Conservation (phyloP, 208 protist species). For the Leishmania braziliensis region DNA sequence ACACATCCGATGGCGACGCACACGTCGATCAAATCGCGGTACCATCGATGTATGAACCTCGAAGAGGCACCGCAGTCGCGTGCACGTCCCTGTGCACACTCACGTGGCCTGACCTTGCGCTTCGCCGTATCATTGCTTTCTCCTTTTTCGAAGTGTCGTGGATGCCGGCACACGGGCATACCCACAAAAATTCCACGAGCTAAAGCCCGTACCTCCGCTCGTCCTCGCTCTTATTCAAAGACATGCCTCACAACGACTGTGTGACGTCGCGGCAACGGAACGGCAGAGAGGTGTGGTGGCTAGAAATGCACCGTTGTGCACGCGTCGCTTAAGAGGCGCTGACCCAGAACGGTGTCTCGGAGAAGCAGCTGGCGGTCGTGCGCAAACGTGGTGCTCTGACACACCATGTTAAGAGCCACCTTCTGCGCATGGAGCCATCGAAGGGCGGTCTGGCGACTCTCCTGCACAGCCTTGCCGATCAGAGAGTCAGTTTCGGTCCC, state of each 20-base stretch:
- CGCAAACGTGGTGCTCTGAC: conserved; percentile 14
- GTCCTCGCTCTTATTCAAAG: neutral
- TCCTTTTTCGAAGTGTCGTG: neutral
- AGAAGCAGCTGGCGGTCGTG: conserved; percentile 37
- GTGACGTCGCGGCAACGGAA: neutral
- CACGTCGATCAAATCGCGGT: neutral
- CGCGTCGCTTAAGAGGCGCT: conserved; percentile 28
- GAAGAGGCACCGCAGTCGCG: neutral
- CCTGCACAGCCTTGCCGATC: conserved; percentile 1
- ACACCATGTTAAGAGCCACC: conserved; percentile 25
- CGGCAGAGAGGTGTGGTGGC: neutral
- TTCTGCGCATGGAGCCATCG: conserved; percentile 28
- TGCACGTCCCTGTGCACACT: neutral
- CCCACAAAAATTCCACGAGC: neutral
- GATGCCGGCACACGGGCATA: neutral
- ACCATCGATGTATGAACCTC: neutral
- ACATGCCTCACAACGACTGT: neutral
- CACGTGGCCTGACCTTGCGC: neutral
- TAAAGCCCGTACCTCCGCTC: neutral
- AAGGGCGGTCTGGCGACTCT: conserved; percentile 7
- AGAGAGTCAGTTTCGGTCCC: neutral
- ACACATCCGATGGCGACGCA: neutral
- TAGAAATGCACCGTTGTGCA: neutral
- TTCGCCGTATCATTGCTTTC: neutral
- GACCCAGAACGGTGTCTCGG: conserved; percentile 37